Evolutionary conservation across 257 asterid species (phyloP), one percentile per base, ranked within the genome.

Genomic region (Avicennia marina): DNA sequence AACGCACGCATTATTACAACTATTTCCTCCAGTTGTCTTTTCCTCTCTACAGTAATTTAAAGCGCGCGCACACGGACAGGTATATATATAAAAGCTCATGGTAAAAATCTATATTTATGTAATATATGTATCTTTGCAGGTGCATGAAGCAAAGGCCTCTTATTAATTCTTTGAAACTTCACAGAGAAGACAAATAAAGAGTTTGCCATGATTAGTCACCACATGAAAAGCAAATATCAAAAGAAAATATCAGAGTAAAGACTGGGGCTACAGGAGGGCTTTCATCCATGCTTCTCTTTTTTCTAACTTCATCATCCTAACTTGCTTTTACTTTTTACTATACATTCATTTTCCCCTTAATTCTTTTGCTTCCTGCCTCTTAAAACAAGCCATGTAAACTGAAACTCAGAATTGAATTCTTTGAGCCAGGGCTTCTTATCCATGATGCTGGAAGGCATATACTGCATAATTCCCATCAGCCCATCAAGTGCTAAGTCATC

Each of bases 241-340:
- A 64, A n/a, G n/a, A n/a, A n/a, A n/a, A n/a, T n/a, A n/a, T n/a
- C n/a, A n/a, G n/a, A n/a, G 49, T 44, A 24, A 64, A 19, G 44
- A 64, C 55, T 56, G 36, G 20, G 48, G 66, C 19, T 36, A 15
- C 53, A 61, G 38, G 51, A 49, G 19, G 36, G 29, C 21, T 4
- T 49, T 39, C 32, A 12, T 34, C 20, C 20, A 36, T 11, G 17
- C 18, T 60, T 47, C 43, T 33, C n/a, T 62, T 49, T 44, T 3
- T 50, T 21, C 24, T 15, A 8, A 21, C 29, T 27, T 49, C 69
- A 39, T 36, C 20, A 55, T 48, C 44, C 11, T 59, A 31, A 39
- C 29, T 29, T 49, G 41, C 69, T 56, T 56, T 56, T 49, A 36
- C 56, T 55, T 69, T 56, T 49, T 34, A 38, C 36, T 31, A 56